Conservation (phyloP, 306 rosid genomes). For the Medicago ruthenica region DNA sequence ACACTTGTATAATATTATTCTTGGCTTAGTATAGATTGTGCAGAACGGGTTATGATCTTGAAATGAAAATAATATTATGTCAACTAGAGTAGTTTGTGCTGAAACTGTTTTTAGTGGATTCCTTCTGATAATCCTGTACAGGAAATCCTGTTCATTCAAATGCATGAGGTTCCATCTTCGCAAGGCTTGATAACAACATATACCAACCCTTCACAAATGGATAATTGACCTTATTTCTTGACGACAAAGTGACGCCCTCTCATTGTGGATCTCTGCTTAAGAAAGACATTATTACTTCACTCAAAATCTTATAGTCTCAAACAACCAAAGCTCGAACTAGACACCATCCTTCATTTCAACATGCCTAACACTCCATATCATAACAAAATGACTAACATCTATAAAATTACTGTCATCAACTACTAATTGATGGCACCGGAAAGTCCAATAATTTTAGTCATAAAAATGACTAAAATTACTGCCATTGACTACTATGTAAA, state of each 20-base stretch:
- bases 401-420: neutral
- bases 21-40: constrained; percentile 10
- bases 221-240: no score
- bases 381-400: neutral
- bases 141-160: no score
- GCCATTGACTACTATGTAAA: no score
- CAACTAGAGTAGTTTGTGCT: neutral
- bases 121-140: neutral
- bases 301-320: neutral
- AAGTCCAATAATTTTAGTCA: neutral
- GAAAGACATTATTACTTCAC: no score
- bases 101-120: neutral
- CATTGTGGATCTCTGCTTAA: no score
- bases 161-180: no score
- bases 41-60: neutral
- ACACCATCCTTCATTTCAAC: neutral
- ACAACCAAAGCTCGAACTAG: neutral
- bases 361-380: neutral
- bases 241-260: no score
- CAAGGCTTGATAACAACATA: no score
- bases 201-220: no score
- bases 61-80: constrained; percentile 5
- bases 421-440: neutral
- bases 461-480: no score
- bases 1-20: constrained; percentile 12